Conservation (phyloP, 352 stramenopile species). For the Globisporangium nunn region DNA sequence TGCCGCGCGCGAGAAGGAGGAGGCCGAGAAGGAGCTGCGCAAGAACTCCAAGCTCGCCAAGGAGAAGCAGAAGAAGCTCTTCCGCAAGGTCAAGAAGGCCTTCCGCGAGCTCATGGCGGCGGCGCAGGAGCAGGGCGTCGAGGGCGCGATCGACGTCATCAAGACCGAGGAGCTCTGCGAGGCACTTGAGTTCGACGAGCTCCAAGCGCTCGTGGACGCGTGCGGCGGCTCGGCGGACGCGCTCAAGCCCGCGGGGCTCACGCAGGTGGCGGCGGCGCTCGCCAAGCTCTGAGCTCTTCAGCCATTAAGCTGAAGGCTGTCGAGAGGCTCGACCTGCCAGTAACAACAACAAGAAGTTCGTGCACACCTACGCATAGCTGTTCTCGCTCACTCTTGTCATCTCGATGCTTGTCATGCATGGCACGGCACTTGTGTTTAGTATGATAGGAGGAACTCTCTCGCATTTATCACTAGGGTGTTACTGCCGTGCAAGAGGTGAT, state of each 20-base stretch:
- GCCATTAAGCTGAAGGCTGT: too few species aligned
- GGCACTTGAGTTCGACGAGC: conserved; percentile 54
- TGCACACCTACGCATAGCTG: too few species aligned
- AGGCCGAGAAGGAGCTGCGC: conserved; percentile 57
- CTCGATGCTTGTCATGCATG: too few species aligned
- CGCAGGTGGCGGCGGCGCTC: conserved; percentile 38
- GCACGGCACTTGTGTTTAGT: too few species aligned
- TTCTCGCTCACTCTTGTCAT: too few species aligned
- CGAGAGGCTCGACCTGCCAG: too few species aligned
- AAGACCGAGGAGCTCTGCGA: conserved; percentile 78
- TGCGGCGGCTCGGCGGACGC: conserved; percentile 42
- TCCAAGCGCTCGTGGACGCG: conserved; percentile 59
- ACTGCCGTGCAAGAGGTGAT: background rate
- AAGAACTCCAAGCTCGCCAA: conserved; percentile 71
- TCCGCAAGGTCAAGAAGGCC: conserved; percentile 79
- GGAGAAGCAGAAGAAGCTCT: conserved; percentile 83
- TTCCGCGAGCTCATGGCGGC: conserved; percentile 75
- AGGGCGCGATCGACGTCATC: conserved; percentile 53
- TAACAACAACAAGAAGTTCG: too few species aligned
- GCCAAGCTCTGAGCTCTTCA: conserved; percentile 30
- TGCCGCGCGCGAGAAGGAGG: conserved; percentile 39
- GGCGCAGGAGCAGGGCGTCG: conserved; percentile 48
- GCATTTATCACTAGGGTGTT: too few species aligned
- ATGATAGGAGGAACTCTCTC: too few species aligned
- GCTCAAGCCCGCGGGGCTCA: conserved; percentile 47